phyloP scores from a whole-genome alignment of 139 green algal genomes.

The Protoeuglena noctilucae region DNA sequence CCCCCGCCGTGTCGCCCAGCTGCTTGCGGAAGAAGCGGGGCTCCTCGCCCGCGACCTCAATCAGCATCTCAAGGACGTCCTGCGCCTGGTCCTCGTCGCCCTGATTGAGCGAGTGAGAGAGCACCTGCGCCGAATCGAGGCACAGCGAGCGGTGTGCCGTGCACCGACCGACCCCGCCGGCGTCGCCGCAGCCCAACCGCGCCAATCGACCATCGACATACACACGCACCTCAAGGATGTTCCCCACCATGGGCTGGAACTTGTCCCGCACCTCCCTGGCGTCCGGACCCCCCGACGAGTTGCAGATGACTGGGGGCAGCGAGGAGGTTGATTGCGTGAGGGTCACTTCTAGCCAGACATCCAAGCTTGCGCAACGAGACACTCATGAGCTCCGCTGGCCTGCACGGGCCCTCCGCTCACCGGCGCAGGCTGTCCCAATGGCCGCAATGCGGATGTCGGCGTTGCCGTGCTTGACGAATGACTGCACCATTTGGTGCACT shows the following conservation, averaged over 20 bases:
- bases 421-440: too few relatives aligned
- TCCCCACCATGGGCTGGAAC: conserved; percentile 35
- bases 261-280: conserved; percentile 36
- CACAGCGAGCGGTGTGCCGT: neutral
- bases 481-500: too few relatives aligned
- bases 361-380: conserved; percentile 20
- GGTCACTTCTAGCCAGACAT: conserved; percentile 7
- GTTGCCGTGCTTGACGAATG: too few relatives aligned
- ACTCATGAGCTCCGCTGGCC: conserved; percentile 18
- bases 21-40: conserved; percentile 79
- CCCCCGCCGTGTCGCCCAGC: conserved; percentile 52
- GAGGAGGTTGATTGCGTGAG: conserved; percentile 36
- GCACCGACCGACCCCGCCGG: neutral
- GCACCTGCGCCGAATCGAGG: neutral
- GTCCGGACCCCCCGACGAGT: conserved; percentile 7
- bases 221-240: conserved; percentile 7
- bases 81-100: conserved; percentile 41
- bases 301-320: conserved; percentile 11
- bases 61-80: conserved; percentile 81
- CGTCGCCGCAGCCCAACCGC: neutral
- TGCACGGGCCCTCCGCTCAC: too few relatives aligned
- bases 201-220: neutral
- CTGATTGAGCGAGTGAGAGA: neutral
- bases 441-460: too few relatives aligned
- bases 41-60: conserved; percentile 76